These are phyloP conservation scores for Berberis vulgaris DNA, from an alignment of 164 flowering plant genomes.

Conservation along the genomic window DNA sequence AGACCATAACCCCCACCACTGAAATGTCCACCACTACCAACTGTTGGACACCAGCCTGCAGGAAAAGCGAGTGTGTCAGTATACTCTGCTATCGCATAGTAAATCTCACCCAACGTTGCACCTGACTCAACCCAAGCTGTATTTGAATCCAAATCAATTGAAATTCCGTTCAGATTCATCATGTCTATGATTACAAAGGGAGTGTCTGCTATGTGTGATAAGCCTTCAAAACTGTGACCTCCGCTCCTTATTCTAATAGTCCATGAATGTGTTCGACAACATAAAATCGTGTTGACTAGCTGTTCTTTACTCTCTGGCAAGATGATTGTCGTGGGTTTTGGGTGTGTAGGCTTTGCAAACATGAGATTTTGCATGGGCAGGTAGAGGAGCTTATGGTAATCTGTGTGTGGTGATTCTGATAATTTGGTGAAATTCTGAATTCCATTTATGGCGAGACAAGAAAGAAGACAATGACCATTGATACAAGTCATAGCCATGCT, in stretches of 20 bases:
- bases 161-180: conserved; percentile 4
- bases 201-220: not conserved
- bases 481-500: not conserved
- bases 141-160: not conserved
- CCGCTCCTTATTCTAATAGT: conserved; percentile 4
- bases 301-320: conserved; percentile 3
- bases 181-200: conserved; percentile 7
- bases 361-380: not conserved
- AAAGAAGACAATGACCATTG: not conserved
- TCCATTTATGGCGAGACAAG: not conserved
- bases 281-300: conserved; percentile 1
- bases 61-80: conserved; percentile 6
- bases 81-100: conserved; percentile 7
- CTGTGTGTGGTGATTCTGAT: not conserved
- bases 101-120: conserved; percentile 12
- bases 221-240: conserved; percentile 5
- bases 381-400: not conserved
- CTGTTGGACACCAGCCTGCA: conserved; percentile 10
- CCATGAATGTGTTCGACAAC: conserved; percentile 3
- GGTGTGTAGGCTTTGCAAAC: not conserved
- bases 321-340: not conserved
- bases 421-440: conserved; percentile 3
- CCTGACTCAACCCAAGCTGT: conserved; percentile 8
- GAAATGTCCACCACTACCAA: conserved; percentile 7
- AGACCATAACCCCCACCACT: conserved; percentile 12